Evolutionary conservation across 2,329 filamentous ascomycete species (phyloP), one percentile per base, ranked within the genome.

Genomic region (Pezicula rhizophila): DNA sequence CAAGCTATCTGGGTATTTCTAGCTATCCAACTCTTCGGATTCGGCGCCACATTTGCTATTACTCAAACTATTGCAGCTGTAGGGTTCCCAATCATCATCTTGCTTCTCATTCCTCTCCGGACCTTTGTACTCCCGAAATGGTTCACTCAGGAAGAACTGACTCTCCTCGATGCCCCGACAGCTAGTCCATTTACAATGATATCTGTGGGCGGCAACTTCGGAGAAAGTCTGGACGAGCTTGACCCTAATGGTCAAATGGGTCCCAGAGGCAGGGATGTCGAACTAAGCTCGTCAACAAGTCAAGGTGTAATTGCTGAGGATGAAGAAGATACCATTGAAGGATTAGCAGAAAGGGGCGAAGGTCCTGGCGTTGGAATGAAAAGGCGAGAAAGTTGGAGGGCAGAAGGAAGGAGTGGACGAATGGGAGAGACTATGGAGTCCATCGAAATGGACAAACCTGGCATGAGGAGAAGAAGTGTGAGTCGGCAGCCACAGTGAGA

Each of bases 1-100:
- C 59, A 61, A 12, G 79, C 82, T n/a, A 71, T 90, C 52, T 90
- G 85, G 85, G 67, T 69, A 4, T 92, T 91, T 60, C 83, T 89
- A 5, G 68, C 67, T 7, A 66, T 89, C 31, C 82, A 90, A 66
- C 68, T 91, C 4, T 20, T 84, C 39, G 85, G 80, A 0, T 90
- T 91, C 58, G 87, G 75, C 2, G 86, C 83, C 18, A 92, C 87
- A 0, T 90, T 92, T 64, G 87, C 87, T 51, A 87, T 91, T 59
- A 90, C 87, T 0, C 84, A 92, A 68, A 91, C 87, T 0, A 84
- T 91, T 44, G 87, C 87, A 2, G 87, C 87, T 2, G 87, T 92
- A 10, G 87, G 87, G 0, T 92, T 91, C 57, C 87, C 87, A 8
- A 75, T 89, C 33, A 78, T 89, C 54, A 89, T 90, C 60, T 68